Evolutionary conservation across 805 yeast genomes (phyloP), one percentile per base, ranked within the genome.

Genomic region (Saccharomycopsis capsularis): DNA sequence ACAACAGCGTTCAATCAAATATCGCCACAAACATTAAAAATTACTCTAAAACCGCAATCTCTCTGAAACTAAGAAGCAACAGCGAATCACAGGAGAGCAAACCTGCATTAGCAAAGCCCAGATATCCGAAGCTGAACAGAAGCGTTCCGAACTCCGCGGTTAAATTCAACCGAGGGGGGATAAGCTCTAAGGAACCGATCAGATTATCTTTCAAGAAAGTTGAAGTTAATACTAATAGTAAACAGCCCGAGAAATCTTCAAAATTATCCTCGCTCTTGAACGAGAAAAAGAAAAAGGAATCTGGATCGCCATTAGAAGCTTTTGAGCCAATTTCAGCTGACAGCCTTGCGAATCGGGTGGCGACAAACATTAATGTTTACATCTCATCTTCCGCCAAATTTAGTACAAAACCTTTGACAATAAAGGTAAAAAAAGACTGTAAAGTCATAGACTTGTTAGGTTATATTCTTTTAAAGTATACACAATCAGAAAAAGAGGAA

Each of bases 391-490:
- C 59, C 1, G 49, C 51, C 3, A 43, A 52, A 3, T 29, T 34
- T 4, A 27, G 25, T 2, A 42, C 30, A 3, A 22, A 47, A 1
- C 58, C 60, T 1, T 21, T 67, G 7, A 48, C 38, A 1, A 21
- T 71, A 1, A 54, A 55, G 16, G 55, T 70, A 0, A 60, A 66
- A 41, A 59, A 60, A 2, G 68, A 68, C 18, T 73, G 67, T 5
- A 63, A 68, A 3, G 81, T 80, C 1, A 71, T 73, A 42, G 77
- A 79, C 44, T 68, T 79, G 3, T 73, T 81, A 40, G 86, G 85
- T 0, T 80, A 58, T 55, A 66, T 75, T 0, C 57, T 81, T n/a
- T 63, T 63, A 34, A 58, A 51, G 2, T 27, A 52, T 2, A 42
- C 49, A 1, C 41, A 50, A 4, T 32, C 42, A 1, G 42, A 41